Conservation (phyloP, 352 stramenopile genomes). For the Elongisporangium undulatum region DNA sequence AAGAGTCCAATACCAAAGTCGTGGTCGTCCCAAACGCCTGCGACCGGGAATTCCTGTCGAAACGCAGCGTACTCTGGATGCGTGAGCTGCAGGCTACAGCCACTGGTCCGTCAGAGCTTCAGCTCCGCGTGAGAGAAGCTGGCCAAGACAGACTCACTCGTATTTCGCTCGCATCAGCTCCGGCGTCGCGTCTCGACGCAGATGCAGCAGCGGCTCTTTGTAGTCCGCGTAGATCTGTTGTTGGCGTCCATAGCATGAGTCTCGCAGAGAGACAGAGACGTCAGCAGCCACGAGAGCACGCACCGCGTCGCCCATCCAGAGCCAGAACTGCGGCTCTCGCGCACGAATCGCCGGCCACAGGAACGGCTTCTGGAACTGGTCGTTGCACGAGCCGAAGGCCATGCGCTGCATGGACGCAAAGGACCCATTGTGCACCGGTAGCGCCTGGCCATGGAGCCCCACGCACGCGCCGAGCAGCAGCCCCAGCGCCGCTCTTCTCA, state of each 20-base stretch:
- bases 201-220: conserved; percentile 41
- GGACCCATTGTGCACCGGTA: not conserved
- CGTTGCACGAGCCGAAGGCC: conserved; percentile 85
- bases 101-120: not conserved
- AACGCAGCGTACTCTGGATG: conserved; percentile 66
- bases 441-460: conserved; percentile 37
- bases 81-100: conserved; percentile 47
- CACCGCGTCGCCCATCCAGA: conserved; percentile 89
- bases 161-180: conserved; percentile 56
- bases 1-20: conserved; percentile 70
- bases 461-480: conserved; percentile 17
- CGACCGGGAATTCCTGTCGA: conserved; percentile 55
- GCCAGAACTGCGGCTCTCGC: conserved; percentile 66
- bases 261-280: conserved; percentile 1
- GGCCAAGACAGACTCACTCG: conserved; percentile 23
- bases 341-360: conserved; percentile 65
- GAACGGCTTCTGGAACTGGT: conserved; percentile 70
- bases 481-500: conserved; percentile 4
- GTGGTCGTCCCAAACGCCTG: conserved; percentile 89
- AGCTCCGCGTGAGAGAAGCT: not conserved
- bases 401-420: conserved; percentile 27
- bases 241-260: not conserved
- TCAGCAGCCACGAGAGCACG: not conserved
- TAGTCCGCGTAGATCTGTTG: conserved; percentile 73
- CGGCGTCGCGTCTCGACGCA: conserved; percentile 49